A percentile compares a stretch with the other conserved stretches of the same genome.
Conservation (phyloP, 78 protist genomes). For the Cavenderia fasciculata region DNA sequence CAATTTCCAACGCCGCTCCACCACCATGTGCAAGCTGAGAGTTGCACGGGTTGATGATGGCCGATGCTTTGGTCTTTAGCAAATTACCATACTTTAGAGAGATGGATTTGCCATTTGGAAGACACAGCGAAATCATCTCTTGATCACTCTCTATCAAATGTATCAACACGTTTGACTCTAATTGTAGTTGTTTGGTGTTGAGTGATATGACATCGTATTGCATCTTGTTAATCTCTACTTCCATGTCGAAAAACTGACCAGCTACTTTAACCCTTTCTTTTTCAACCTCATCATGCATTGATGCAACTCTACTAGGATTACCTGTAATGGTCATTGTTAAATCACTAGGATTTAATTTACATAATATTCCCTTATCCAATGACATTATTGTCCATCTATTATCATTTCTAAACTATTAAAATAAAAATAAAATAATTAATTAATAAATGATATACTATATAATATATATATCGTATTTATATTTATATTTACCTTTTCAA, state of each 20-base stretch:
- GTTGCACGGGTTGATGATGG: conserved; percentile 2
- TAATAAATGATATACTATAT: no score
- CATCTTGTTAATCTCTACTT: not conserved
- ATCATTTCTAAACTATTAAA: no score
- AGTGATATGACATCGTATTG: not conserved
- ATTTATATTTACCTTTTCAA: no score
- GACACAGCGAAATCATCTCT: not conserved
- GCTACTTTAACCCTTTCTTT: not conserved
- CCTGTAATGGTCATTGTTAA: no score
- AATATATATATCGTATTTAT: no score
- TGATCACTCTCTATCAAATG: not conserved
- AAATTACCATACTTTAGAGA: not conserved
- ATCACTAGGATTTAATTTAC: not conserved
- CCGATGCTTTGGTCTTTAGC: not conserved
- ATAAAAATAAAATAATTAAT: no score
- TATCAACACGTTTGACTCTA: not conserved
- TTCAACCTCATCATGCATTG: not conserved
- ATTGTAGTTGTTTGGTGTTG: not conserved
- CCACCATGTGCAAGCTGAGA: not conserved
- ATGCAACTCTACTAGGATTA: not conserved
- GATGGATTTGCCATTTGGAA: conserved; percentile 4
- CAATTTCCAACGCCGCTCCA: conserved; percentile 1
- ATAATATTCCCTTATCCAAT: not conserved
- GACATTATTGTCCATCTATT: not conserved
- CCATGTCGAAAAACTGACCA: no score